phyloP scores from a whole-genome alignment of 2,329 filamentous ascomycete genomes.

The Pseudonectria buxi region DNA sequence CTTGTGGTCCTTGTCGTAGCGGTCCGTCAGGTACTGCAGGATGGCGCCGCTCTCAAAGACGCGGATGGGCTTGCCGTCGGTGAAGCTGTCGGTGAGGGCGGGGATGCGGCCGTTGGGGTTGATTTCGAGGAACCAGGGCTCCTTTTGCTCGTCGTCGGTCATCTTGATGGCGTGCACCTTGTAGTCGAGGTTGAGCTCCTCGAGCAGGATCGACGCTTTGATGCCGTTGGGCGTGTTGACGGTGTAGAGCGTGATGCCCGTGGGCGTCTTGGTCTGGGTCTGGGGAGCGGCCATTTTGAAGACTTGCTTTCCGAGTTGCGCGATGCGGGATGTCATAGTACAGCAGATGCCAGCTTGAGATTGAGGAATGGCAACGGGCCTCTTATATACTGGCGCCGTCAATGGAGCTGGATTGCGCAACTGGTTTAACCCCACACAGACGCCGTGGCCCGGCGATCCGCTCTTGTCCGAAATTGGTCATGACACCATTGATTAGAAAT shows the following conservation, averaged over 20 bases:
- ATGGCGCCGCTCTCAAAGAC: constrained; percentile 82
- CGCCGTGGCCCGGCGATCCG: neutral
- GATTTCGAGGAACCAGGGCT: constrained; percentile 82
- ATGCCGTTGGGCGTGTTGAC: constrained; percentile 80
- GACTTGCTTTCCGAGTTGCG: constrained; percentile 20
- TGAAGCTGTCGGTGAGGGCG: constrained; percentile 72
- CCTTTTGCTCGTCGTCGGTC: constrained; percentile 68
- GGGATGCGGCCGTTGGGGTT: constrained; percentile 93
- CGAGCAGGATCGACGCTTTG: constrained; percentile 80
- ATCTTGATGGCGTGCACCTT: constrained; percentile 66
- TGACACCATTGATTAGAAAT: too few species aligned
- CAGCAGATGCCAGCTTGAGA: too few species aligned
- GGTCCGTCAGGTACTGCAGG: constrained; percentile 74
- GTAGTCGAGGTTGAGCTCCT: constrained; percentile 80
- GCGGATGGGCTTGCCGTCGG: constrained; percentile 64
- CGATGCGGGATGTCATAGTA: constrained; percentile 22
- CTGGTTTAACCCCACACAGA: too few species aligned
- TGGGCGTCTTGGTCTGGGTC: constrained; percentile 34
- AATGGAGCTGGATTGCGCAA: too few species aligned
- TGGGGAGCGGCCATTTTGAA: constrained; percentile 23
- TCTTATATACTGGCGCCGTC: too few species aligned
- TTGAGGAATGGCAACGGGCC: too few species aligned
- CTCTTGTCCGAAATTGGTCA: too few species aligned
- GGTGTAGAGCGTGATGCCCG: constrained; percentile 77
- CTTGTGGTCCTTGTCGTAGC: constrained; percentile 76